A percentile compares a stretch with the other conserved stretches of the same genome.
phyloP scores from a whole-genome alignment of 108 stramenopile species.

The Poteriospumella lacustris region DNA sequence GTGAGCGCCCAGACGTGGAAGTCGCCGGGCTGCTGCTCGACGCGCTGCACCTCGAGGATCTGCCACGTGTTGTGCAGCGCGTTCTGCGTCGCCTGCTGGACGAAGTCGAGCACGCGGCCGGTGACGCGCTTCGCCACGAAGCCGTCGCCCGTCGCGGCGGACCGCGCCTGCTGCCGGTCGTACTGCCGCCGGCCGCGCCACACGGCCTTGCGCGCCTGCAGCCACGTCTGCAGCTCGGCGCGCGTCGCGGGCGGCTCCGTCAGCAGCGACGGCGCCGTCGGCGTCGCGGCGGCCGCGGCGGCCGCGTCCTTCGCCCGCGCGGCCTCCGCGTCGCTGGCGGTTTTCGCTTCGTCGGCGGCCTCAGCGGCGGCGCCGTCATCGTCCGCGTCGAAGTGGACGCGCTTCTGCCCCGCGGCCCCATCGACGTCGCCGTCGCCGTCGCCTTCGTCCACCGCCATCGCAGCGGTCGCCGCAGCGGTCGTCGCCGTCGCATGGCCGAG shows the following conservation, averaged over 20 bases:
- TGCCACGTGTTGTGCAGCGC: constrained; percentile 63
- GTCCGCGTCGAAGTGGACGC: too few relatives aligned
- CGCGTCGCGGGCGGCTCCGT: background rate
- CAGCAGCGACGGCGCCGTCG: background rate
- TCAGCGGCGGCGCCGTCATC: too few relatives aligned
- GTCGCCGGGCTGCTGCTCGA: constrained; percentile 65
- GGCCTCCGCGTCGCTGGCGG: background rate
- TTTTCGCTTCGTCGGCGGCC: background rate
- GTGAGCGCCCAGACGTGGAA: constrained; percentile 86
- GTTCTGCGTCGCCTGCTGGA: constrained; percentile 10
- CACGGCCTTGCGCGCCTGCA: constrained; percentile 70
- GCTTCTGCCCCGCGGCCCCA: too few relatives aligned
- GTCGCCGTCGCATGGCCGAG: constrained; percentile 25
- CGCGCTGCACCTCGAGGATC: constrained; percentile 81
- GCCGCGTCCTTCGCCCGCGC: background rate
- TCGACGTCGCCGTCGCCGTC: too few relatives aligned
- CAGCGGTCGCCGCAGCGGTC: constrained; percentile 13
- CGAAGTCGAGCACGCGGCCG: constrained; percentile 41
- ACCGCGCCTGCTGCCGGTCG: too few relatives aligned
- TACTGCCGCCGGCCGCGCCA: too few relatives aligned
- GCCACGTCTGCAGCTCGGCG: constrained; percentile 65
- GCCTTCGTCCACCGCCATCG: background rate
- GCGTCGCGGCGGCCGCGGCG: too few relatives aligned
- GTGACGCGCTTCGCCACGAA: background rate
- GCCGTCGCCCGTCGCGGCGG: too few relatives aligned